Percentiles rank a stretch among this genome's conserved stretches.
Evolutionary conservation across 2,329 filamentous ascomycete genomes (phyloP).

Genomic region (Exserohilum turcica): DNA sequence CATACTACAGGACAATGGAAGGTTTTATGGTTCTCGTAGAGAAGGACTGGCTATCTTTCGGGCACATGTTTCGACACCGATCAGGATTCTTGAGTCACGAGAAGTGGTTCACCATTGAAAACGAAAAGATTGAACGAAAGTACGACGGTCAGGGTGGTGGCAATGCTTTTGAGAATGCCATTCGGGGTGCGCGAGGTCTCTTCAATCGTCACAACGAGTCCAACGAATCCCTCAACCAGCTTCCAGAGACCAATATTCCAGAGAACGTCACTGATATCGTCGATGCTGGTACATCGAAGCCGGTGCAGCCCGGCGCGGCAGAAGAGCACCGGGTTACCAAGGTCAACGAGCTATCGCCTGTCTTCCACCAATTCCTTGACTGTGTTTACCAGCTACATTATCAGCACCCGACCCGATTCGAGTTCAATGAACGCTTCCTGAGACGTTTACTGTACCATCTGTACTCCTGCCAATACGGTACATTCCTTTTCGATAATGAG

Average conservation of each 20-base stretch:
- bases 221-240: slow-evolving; percentile 65
- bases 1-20: slow-evolving; percentile 90
- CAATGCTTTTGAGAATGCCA: slow-evolving; percentile 83
- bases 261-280: slow-evolving; percentile 57
- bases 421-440: slow-evolving; percentile 94
- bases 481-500: slow-evolving; percentile 94
- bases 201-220: slow-evolving; percentile 81
- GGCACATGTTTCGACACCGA: slow-evolving; percentile 96
- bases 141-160: slow-evolving; percentile 52
- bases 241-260: slow-evolving; percentile 55
- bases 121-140: slow-evolving; percentile 68
- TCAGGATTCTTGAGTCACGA: slow-evolving; percentile 86
- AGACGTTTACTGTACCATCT: slow-evolving; percentile 88
- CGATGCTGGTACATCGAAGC: slow-evolving; percentile 39
- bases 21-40: slow-evolving; percentile 94
- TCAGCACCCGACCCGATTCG: slow-evolving; percentile 86
- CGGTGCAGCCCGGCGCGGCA: slow-evolving; percentile 48
- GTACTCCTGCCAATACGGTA: slow-evolving; percentile 95
- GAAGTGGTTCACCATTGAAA: slow-evolving; percentile 91
- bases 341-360: slow-evolving; percentile 89
- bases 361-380: slow-evolving; percentile 98
- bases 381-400: slow-evolving; percentile 87
- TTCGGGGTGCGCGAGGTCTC: slow-evolving; percentile 84
- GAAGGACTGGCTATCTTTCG: slow-evolving; percentile 97
- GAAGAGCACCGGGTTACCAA: slow-evolving; percentile 72